phyloP scores from a whole-genome alignment of 1,284 basidiomycete genomes.

The Malassezia pachydermatis region DNA sequence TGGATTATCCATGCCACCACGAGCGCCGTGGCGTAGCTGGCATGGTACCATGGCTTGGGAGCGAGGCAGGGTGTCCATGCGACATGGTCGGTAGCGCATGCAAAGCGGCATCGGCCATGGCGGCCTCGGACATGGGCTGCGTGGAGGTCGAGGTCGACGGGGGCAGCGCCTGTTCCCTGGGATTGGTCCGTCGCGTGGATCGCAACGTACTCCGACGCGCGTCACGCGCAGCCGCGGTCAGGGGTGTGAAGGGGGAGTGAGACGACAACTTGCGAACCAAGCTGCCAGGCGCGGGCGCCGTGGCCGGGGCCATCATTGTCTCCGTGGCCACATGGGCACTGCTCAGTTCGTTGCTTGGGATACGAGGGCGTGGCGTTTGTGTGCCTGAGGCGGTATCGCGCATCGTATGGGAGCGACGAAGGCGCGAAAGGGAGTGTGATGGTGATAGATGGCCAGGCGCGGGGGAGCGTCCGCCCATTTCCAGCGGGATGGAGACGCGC shows the following conservation, averaged over 20 bases:
- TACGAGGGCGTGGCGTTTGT: neutral
- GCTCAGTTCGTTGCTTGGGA: neutral
- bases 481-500: conserved; percentile 10
- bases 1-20: neutral
- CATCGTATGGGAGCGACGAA: neutral
- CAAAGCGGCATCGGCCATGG: neutral
- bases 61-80: neutral
- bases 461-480: conserved; percentile 7
- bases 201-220: too few species aligned
- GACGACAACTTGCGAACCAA: too few species aligned
- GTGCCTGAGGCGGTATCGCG: neutral
- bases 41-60: neutral
- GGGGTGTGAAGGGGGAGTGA: too few species aligned
- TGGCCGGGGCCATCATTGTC: too few species aligned
- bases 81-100: neutral
- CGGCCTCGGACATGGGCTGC: neutral
- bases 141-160: too few species aligned
- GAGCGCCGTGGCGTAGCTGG: neutral
- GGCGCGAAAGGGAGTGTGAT: neutral
- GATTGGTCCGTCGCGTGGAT: conserved; percentile 5
- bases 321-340: neutral
- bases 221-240: too few species aligned
- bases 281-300: too few species aligned
- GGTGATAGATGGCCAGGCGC: neutral
- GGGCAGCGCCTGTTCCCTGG: conserved; percentile 1